Evolutionary conservation across 495 filamentous ascomycete species (phyloP).

Genomic region (Tuber magnatum): DNA sequence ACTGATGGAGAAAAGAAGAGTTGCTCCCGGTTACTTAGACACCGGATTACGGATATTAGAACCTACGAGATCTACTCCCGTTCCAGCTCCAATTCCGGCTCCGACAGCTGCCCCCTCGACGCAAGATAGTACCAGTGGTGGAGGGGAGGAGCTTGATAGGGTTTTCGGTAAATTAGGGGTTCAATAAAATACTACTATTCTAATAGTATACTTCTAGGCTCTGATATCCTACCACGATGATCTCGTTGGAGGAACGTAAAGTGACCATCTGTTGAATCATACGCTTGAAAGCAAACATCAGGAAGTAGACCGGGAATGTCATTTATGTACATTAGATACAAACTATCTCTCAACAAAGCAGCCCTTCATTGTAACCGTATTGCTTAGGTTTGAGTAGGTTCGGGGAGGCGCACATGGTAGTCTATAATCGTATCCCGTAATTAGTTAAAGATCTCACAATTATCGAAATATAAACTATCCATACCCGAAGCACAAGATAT

Average conservation of each 20-base stretch:
- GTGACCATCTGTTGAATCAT: neutral
- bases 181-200: constrained; percentile 15
- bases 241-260: neutral
- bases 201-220: neutral
- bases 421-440: constrained; percentile 14
- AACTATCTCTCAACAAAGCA: neutral
- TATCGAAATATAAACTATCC: neutral
- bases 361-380: neutral
- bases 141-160: constrained; percentile 75
- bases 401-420: constrained; percentile 39
- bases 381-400: constrained; percentile 37
- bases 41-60: constrained; percentile 75
- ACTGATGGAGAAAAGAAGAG: constrained; percentile 79
- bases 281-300: constrained; percentile 20
- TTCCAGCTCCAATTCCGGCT: constrained; percentile 12
- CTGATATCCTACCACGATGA: neutral
- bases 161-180: constrained; percentile 69
- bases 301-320: constrained; percentile 17
- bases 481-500: constrained; percentile 50
- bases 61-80: constrained; percentile 50
- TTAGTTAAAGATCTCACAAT: constrained; percentile 12
- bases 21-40: constrained; percentile 93
- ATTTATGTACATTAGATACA: constrained; percentile 28
- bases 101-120: neutral
- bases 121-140: constrained; percentile 6